These are phyloP conservation scores for Candida namnaoensis DNA, from an alignment of 805 yeast genomes.

Conservation along the genomic window DNA sequence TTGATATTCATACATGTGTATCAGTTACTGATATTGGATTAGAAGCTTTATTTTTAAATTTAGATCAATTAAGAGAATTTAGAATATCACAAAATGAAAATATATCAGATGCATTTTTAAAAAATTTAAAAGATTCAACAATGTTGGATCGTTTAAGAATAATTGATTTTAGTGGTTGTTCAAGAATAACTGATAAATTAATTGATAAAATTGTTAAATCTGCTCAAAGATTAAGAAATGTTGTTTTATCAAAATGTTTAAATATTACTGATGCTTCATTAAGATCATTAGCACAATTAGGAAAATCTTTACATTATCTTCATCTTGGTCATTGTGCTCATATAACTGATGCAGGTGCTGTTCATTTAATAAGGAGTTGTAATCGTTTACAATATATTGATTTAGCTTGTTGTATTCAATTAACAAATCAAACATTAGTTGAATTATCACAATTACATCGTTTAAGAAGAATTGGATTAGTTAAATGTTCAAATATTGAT, in stretches of 20 bases:
- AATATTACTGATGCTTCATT: conserved; percentile 79
- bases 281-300: conserved; percentile 61
- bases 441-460: conserved; percentile 73
- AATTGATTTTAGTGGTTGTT: conserved; percentile 79
- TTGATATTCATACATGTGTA: conserved; percentile 81
- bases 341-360: conserved; percentile 85
- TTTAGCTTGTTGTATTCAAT: conserved; percentile 86
- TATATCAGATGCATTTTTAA: conserved; percentile 60
- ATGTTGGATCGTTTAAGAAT: conserved; percentile 64
- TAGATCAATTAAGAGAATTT: conserved; percentile 76
- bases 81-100: conserved; percentile 68
- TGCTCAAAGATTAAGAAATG: conserved; percentile 84
- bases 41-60: conserved; percentile 42
- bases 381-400: conserved; percentile 87
- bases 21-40: conserved; percentile 60
- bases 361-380: conserved; percentile 64
- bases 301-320: conserved; percentile 74
- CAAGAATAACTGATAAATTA: conserved; percentile 69
- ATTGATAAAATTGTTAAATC: conserved; percentile 61
- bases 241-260: conserved; percentile 83
- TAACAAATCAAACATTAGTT: conserved; percentile 74
- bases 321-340: conserved; percentile 92
- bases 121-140: conserved; percentile 36
- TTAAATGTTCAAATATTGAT: conserved; percentile 81
- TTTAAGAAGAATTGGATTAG: conserved; percentile 85